A percentile compares a stretch with the other conserved stretches of the same genome.
Conservation (phyloP, 1,139 yeast species). For the Taphrina wiesneri region DNA sequence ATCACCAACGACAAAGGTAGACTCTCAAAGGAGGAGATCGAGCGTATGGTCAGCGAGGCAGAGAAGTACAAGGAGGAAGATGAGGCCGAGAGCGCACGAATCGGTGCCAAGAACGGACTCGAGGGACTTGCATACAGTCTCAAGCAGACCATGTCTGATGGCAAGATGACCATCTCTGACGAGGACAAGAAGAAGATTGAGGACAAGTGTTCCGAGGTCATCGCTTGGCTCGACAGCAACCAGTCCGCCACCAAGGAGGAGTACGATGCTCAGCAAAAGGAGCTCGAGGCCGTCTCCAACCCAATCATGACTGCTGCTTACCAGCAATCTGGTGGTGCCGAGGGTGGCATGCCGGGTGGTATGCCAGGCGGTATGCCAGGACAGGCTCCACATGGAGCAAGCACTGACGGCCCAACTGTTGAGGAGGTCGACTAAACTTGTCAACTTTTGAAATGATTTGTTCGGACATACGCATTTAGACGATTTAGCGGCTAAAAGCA, state of each 20-base stretch:
- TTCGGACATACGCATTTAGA: neutral
- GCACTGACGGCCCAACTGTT: conserved; percentile 74
- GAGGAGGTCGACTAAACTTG: conserved; percentile 82
- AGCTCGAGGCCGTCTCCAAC: conserved; percentile 88
- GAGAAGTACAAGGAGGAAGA: conserved; percentile 83
- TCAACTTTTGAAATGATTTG: neutral
- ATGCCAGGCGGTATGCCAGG: conserved; percentile 62
- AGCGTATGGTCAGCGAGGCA: conserved; percentile 91
- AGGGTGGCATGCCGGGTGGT: conserved; percentile 69
- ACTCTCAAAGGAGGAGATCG: conserved; percentile 89
- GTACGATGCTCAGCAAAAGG: conserved; percentile 86
- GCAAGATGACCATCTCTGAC: conserved; percentile 65
- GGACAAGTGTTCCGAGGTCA: conserved; percentile 81
- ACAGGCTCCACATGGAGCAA: conserved; percentile 43
- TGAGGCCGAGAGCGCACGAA: conserved; percentile 77
- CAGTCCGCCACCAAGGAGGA: conserved; percentile 86
- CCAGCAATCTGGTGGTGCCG: conserved; percentile 55
- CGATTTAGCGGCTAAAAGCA: conserved; percentile 11
- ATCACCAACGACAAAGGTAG: conserved; percentile 95
- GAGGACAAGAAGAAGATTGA: conserved; percentile 76
- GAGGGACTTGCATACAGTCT: conserved; percentile 90
- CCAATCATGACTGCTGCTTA: conserved; percentile 92
- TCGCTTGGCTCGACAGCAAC: conserved; percentile 85
- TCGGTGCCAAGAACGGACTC: conserved; percentile 79
- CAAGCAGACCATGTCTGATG: conserved; percentile 78